Evolutionary conservation across 345 rosid genomes (phyloP).

Genomic region (Eucalyptus rudis): DNA sequence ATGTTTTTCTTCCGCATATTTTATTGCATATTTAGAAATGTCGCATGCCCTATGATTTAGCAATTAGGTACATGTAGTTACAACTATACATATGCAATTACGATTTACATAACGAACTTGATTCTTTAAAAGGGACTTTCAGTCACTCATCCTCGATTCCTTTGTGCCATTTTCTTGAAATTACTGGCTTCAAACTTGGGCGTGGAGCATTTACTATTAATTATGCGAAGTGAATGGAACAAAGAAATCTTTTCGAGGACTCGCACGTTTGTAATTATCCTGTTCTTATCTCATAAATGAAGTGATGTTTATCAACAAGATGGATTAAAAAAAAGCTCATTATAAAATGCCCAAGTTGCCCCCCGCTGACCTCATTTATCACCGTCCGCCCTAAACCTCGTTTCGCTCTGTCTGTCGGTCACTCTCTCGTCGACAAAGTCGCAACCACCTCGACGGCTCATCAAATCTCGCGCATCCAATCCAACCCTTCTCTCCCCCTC

Average conservation of each 20-base stretch:
- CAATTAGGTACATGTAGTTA: not conserved
- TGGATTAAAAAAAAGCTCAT: not conserved
- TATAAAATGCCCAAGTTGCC: not conserved
- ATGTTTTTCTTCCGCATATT: rapidly evolving
- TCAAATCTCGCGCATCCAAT: not conserved
- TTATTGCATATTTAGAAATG: not conserved
- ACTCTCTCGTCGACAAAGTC: not conserved
- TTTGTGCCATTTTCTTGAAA: not conserved
- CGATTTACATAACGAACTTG: rapidly evolving
- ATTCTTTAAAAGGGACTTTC: not conserved
- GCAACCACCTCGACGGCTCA: not conserved
- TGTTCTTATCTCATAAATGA: not conserved
- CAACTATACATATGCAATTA: not conserved
- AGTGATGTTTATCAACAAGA: not conserved
- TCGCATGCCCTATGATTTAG: not conserved
- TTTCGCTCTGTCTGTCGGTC: not conserved
- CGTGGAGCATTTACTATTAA: rapidly evolving
- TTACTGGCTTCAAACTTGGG: not conserved
- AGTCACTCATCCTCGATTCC: rapidly evolving
- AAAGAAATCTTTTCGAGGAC: not conserved
- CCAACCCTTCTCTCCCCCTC: not conserved
- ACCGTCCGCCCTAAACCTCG: not conserved
- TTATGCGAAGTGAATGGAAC: not conserved
- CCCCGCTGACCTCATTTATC: not conserved
- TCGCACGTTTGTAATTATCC: not conserved